These are phyloP conservation scores for Alternaria incomplexa DNA, from an alignment of 2,329 filamentous ascomycete species.

Conservation along the genomic window DNA sequence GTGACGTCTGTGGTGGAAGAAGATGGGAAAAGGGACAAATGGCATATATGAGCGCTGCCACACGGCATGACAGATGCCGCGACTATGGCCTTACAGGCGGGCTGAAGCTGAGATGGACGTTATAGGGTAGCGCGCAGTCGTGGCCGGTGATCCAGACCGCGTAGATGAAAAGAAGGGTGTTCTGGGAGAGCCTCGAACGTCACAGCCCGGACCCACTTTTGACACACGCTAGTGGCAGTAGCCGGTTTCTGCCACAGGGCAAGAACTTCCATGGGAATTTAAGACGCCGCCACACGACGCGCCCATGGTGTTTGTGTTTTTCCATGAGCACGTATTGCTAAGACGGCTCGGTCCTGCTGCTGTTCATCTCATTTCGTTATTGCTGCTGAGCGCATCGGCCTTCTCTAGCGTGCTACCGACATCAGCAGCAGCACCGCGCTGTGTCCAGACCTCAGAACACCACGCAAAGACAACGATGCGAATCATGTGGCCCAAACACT, in stretches of 20 bases:
- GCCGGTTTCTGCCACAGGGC: conserved; percentile 3
- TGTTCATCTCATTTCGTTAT: background rate
- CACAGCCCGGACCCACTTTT: conserved; percentile 8
- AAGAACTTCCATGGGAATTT: background rate
- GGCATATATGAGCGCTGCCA: conserved; percentile 12
- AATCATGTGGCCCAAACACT: background rate
- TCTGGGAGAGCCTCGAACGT: conserved; percentile 14
- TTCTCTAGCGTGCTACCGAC: background rate
- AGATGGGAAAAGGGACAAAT: conserved; percentile 21
- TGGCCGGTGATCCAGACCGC: conserved; percentile 18
- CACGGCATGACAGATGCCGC: conserved; percentile 6
- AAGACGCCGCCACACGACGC: background rate
- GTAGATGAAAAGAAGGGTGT: conserved; percentile 22
- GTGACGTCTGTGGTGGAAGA: conserved; percentile 21
- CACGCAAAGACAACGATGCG: background rate
- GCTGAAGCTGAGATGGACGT: conserved; percentile 11
- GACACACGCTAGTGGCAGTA: conserved; percentile 6
- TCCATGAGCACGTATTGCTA: background rate
- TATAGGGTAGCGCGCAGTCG: conserved; percentile 12
- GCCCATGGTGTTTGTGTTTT: background rate
- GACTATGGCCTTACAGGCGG: conserved; percentile 2
- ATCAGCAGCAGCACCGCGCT: background rate
- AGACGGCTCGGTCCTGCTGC: background rate
- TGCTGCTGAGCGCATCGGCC: background rate
- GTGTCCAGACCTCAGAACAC: background rate